Evolutionary conservation across 1,284 basidiomycete species (phyloP).

Genomic region (Puccinia coronata): DNA sequence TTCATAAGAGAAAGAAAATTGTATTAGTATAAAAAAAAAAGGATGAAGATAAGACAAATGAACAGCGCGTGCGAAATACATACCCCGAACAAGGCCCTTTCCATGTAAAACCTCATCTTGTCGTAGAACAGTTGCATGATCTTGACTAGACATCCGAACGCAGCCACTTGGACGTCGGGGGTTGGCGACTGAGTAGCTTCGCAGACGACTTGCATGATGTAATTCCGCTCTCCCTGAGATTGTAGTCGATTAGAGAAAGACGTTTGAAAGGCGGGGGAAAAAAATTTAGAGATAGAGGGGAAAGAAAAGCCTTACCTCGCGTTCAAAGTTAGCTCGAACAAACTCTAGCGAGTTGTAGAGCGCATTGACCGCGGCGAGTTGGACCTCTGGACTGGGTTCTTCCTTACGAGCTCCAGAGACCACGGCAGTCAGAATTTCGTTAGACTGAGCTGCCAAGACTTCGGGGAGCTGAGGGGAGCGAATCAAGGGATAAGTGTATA

Average conservation of each 20-base stretch:
- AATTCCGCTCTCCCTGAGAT: constrained; percentile 88
- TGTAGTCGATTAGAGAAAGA: not conserved
- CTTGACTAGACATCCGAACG: constrained; percentile 91
- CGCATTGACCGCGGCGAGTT: constrained; percentile 89
- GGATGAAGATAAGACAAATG: no score
- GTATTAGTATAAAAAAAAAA: no score
- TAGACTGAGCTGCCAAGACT: constrained; percentile 81
- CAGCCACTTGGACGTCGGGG: constrained; percentile 80
- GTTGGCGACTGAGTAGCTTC: constrained; percentile 88
- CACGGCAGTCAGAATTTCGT: constrained; percentile 97
- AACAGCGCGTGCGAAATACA: no score
- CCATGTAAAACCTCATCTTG: constrained; percentile 99
- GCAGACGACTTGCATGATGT: constrained; percentile 99
- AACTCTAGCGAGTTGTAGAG: constrained; percentile 96
- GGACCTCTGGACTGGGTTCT: constrained; percentile 88
- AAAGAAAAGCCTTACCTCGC: constrained; percentile 69
- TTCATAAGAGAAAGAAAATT: not conserved
- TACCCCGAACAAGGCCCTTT: constrained; percentile 94
- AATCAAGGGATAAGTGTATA: constrained; percentile 37
- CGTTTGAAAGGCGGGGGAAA: constrained; percentile 9
- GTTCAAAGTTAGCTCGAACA: constrained; percentile 94
- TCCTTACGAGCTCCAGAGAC: constrained; percentile 97
- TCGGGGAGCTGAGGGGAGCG: constrained; percentile 74
- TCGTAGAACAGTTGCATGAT: constrained; percentile 99
- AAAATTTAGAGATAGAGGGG: not conserved